Conservation (phyloP, 176 grass and related monocot genomes). For the Zoysia pacifica region DNA sequence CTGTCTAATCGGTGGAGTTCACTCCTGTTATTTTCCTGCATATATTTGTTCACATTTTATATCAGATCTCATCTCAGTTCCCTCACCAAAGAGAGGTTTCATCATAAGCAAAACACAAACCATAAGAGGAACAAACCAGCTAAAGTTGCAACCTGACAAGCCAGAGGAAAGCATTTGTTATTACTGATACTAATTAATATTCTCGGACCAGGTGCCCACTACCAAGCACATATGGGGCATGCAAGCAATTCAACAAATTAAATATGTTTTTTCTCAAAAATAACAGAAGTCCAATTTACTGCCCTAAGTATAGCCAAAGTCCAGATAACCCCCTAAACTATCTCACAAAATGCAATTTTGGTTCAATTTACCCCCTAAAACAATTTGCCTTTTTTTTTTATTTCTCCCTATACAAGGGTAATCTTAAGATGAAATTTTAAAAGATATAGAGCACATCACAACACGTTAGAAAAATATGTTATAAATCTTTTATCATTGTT, state of each 20-base stretch:
- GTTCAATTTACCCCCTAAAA: too few relatives aligned
- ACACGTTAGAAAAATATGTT: too few relatives aligned
- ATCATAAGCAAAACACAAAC: background rate
- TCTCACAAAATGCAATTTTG: too few relatives aligned
- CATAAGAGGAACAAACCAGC: background rate
- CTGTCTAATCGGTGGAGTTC: conserved; percentile 78
- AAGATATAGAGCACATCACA: too few relatives aligned
- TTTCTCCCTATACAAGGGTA: too few relatives aligned
- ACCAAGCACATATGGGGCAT: conserved; percentile 1
- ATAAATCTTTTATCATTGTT: too few relatives aligned
- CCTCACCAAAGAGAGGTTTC: background rate
- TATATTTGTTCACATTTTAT: background rate
- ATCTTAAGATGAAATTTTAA: too few relatives aligned
- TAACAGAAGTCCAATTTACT: background rate
- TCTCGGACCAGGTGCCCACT: background rate
- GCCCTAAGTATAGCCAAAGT: too few relatives aligned
- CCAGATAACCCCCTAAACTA: too few relatives aligned
- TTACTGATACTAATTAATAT: background rate
- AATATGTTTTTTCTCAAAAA: background rate
- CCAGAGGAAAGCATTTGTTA: background rate
- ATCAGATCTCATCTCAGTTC: conserved; percentile 2
- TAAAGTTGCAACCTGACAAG: conserved; percentile 1
- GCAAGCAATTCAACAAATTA: background rate
- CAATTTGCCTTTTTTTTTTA: too few relatives aligned
- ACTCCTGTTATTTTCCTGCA: conserved; percentile 84